phyloP scores from a whole-genome alignment of 2,329 filamentous ascomycete genomes.

The Arthroderma sp. region DNA sequence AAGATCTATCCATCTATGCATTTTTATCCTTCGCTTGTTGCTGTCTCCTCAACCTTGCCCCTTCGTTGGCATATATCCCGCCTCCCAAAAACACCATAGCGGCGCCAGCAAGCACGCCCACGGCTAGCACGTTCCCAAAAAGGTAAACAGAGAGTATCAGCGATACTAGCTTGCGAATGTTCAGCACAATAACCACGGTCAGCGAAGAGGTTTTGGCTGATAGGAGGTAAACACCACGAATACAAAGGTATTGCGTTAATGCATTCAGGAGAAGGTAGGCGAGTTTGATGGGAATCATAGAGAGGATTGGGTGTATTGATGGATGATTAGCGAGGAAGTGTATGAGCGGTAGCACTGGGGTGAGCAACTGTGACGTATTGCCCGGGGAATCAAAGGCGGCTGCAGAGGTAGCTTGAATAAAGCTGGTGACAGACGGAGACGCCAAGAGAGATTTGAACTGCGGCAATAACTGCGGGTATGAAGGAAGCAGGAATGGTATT shows the following conservation, averaged over 20 bases:
- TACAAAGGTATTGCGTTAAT: constrained; percentile 85
- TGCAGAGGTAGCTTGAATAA: constrained; percentile 32
- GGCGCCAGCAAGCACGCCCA: constrained; percentile 68
- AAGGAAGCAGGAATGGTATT: constrained; percentile 34
- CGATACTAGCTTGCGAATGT: constrained; percentile 87
- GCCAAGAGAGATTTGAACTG: constrained; percentile 28
- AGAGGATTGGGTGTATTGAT: constrained; percentile 19
- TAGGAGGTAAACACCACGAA: constrained; percentile 89
- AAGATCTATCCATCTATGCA: neutral
- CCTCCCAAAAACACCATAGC: constrained; percentile 79
- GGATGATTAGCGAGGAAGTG: constrained; percentile 16
- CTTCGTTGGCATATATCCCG: constrained; percentile 77
- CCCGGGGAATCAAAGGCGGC: constrained; percentile 28
- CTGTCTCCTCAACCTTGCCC: constrained; percentile 24
- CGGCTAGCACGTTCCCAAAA: constrained; percentile 73
- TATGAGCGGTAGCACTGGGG: constrained; percentile 38
- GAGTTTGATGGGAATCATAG: constrained; percentile 26
- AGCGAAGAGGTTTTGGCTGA: constrained; percentile 79
- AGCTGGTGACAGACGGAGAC: constrained; percentile 25
- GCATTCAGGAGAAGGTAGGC: constrained; percentile 43
- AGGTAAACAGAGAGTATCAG: constrained; percentile 84
- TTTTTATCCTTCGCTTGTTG: constrained; percentile 6
- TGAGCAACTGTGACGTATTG: constrained; percentile 42
- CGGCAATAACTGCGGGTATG: constrained; percentile 24
- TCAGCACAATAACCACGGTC: constrained; percentile 92